Evolutionary conservation across 2,329 filamentous ascomycete species (phyloP).

Genomic region (Rutstroemia sp.): DNA sequence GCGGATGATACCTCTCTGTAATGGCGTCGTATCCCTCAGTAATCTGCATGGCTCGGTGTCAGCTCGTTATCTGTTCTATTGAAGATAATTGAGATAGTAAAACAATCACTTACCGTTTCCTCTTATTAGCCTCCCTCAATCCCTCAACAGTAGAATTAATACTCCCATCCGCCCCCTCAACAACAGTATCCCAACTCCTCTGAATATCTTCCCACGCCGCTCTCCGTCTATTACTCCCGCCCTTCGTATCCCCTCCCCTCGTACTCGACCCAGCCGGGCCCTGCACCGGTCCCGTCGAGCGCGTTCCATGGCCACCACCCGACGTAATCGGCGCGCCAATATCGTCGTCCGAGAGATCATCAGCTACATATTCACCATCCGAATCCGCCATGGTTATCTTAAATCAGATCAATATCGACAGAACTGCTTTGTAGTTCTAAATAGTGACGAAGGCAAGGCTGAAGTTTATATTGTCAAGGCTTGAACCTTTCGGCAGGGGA

Average conservation of each 20-base stretch:
- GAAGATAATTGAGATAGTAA: background rate
- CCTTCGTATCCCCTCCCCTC: conserved; percentile 24
- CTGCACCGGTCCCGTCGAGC: conserved; percentile 24
- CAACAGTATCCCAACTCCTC: conserved; percentile 64
- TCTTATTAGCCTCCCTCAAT: conserved; percentile 73
- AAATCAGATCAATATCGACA: background rate
- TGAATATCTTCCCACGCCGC: conserved; percentile 61
- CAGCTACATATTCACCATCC: conserved; percentile 61
- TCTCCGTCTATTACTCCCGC: conserved; percentile 34
- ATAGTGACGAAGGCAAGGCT: conserved; percentile 4
- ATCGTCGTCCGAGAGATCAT: conserved; percentile 59
- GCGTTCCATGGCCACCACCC: conserved; percentile 22
- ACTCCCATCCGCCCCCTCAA: conserved; percentile 72
- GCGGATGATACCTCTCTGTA: conserved; percentile 96
- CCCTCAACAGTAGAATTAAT: conserved; percentile 66
- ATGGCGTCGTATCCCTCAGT: conserved; percentile 85
- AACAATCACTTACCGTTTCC: conserved; percentile 48
- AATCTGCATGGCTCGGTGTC: conserved; percentile 45
- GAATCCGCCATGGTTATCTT: conserved; percentile 56
- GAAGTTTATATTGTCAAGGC: conserved; percentile 5
- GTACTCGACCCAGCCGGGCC: conserved; percentile 21
- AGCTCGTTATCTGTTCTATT: background rate
- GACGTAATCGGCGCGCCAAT: conserved; percentile 32
- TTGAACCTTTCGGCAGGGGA: background rate
- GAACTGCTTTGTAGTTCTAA: no score